phyloP scores from a whole-genome alignment of 2,329 filamentous ascomycete species.

The Xylariaceae sp. region DNA sequence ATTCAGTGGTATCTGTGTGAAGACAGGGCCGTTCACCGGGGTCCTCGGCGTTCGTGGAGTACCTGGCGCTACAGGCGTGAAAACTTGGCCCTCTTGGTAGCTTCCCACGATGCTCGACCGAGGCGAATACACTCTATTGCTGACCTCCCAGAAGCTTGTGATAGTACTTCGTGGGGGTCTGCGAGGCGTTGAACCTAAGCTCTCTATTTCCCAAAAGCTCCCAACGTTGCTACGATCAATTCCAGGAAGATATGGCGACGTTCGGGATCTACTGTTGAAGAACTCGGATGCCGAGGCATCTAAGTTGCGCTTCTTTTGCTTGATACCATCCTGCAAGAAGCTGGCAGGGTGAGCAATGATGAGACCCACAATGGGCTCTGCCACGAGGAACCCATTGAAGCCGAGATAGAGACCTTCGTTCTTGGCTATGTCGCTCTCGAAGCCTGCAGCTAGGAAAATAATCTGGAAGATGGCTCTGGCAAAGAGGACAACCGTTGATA shows the following conservation, averaged over 20 bases:
- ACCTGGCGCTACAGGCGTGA: too few species aligned
- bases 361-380: slow-evolving; percentile 23
- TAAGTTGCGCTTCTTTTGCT: slow-evolving; percentile 7
- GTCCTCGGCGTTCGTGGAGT: too few species aligned
- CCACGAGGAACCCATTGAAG: slow-evolving; percentile 26
- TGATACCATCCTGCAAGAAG: slow-evolving; percentile 15
- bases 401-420: slow-evolving; percentile 24
- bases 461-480: slow-evolving; percentile 23
- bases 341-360: slow-evolving; percentile 24
- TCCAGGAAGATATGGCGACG: neutral
- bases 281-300: neutral
- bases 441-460: slow-evolving; percentile 20
- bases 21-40: too few species aligned
- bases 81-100: too few species aligned
- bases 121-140: too few species aligned
- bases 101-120: too few species aligned
- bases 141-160: too few species aligned
- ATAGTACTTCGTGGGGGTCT: too few species aligned
- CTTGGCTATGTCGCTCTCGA: slow-evolving; percentile 20
- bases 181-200: neutral
- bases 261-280: neutral
- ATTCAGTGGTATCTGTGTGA: too few species aligned
- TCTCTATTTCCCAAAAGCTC: neutral
- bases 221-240: neutral
- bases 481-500: slow-evolving; percentile 20